Conservation (phyloP, 2,329 filamentous ascomycete species). For the Karstenula rhodostoma region DNA sequence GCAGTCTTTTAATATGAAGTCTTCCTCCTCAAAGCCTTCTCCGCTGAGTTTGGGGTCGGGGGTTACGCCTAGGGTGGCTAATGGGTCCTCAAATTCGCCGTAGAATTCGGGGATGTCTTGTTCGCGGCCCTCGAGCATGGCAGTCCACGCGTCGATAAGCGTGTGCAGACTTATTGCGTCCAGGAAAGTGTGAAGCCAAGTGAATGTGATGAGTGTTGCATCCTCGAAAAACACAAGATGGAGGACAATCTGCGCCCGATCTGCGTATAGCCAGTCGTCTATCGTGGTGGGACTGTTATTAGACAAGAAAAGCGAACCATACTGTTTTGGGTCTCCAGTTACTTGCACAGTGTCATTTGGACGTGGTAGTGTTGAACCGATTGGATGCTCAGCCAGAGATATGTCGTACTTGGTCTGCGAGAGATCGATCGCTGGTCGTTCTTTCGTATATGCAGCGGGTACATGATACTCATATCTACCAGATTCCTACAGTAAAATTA, state of each 20-base stretch:
- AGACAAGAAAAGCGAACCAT: conserved; percentile 15
- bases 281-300: conserved; percentile 18
- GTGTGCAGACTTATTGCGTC: conserved; percentile 29
- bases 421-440: conserved; percentile 54
- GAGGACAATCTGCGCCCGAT: conserved; percentile 25
- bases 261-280: conserved; percentile 28
- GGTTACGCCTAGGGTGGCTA: conserved; percentile 19
- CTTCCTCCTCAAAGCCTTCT: conserved; percentile 14
- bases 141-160: conserved; percentile 31
- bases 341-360: conserved; percentile 19
- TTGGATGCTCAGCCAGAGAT: conserved; percentile 53
- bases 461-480: conserved; percentile 54
- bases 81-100: conserved; percentile 31
- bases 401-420: conserved; percentile 49
- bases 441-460: conserved; percentile 45
- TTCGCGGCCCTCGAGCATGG: conserved; percentile 33
- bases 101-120: conserved; percentile 24
- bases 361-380: conserved; percentile 50
- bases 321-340: conserved; percentile 2
- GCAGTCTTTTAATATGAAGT: conserved; percentile 22
- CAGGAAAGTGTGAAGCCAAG: conserved; percentile 32
- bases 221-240: conserved; percentile 32
- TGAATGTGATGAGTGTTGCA: conserved; percentile 32
- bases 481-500: conserved; percentile 21
- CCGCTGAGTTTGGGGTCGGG: neutral